Evolutionary conservation across 805 yeast genomes (phyloP), one percentile per base, ranked within the genome.

Genomic region (Cyberlindnera mississippiensis): DNA sequence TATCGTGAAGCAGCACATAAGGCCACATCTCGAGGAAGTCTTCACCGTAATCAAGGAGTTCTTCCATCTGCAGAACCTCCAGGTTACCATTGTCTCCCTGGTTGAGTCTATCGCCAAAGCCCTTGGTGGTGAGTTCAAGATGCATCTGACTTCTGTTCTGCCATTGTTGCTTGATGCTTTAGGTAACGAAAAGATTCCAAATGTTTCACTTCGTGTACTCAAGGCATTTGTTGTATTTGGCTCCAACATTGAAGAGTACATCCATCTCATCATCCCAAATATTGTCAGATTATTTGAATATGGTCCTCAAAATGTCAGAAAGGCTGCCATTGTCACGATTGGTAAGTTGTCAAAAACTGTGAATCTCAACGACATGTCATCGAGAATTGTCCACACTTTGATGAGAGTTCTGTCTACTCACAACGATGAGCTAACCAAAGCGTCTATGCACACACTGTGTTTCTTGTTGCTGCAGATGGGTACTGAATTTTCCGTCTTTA

Each of bases 71-170:
- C 73, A 79, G 15, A 71, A 80, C 41, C 66, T 90, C 35, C 95
- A 90, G 56, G 80, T 80, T 4, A 84, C 90, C 0, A 83, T 91
- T 17, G 77, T 93, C 29, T 77, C 81, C 18, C 74, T 91, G 27
- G 77, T 90, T 17, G 97, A 91, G 57, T 78, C 89, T 3, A 77
- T 93, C 24, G 85, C 96, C 0, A 77, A 75, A 39, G 89, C 97
- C 0, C 67, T 93, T 37, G 96, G 88, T 43, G 95, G 95, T 7
- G 99, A 93, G 57, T 93, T 93, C 67, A 93, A 88, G 53, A 72
- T 82, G 60, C 82, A 83, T 57, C 68, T 93, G 45, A 85, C 96
- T 1, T 79, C 79, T 19, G 77, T 93, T 2, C 70, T 93, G 32
- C 86, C 93, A 0, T 66, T 86, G 32, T 71, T 93, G 56, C 67